Evolutionary conservation across 768 basidiomycete genomes (phyloP).

Genomic region (Xerocomus spinulosus): DNA sequence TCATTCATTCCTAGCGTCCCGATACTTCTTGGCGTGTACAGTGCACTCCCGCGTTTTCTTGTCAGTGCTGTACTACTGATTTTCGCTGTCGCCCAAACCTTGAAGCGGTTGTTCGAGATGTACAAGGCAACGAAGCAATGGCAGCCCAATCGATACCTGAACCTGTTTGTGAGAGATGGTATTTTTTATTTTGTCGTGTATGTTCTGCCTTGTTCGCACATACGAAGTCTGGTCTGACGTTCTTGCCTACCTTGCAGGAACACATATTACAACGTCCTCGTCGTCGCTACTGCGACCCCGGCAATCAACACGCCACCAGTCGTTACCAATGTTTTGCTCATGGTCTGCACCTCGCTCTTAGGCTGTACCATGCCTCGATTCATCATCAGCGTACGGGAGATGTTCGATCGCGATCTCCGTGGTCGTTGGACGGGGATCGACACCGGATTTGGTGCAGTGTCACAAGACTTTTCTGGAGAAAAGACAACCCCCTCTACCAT

Average conservation of each 20-base stretch:
- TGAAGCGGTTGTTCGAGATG: background rate
- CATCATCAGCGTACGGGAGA: background rate
- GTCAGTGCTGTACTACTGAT: background rate
- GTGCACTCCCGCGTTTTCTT: background rate
- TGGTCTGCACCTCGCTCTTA: background rate
- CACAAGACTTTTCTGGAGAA: background rate
- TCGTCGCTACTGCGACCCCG: background rate
- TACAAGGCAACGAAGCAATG: slow-evolving; percentile 1
- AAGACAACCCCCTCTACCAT: background rate
- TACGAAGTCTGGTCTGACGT: background rate
- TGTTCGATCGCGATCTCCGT: slow-evolving; percentile 1
- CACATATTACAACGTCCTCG: background rate
- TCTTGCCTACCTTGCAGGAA: background rate
- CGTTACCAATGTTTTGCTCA: background rate
- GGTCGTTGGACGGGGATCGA: background rate
- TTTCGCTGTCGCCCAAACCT: background rate
- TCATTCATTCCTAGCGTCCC: background rate
- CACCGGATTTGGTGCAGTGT: background rate
- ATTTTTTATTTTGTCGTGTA: slow-evolving; percentile 9
- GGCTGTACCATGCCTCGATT: background rate
- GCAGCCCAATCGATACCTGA: slow-evolving; percentile 2
- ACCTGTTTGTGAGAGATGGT: slow-evolving; percentile 2
- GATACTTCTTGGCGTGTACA: background rate
- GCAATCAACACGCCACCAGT: background rate
- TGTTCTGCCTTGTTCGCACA: slow-evolving; percentile 17